Percentiles rank a stretch among this genome's conserved stretches.
phyloP scores from a whole-genome alignment of 2,329 filamentous ascomycete genomes.

The Exophiala calicioides region DNA sequence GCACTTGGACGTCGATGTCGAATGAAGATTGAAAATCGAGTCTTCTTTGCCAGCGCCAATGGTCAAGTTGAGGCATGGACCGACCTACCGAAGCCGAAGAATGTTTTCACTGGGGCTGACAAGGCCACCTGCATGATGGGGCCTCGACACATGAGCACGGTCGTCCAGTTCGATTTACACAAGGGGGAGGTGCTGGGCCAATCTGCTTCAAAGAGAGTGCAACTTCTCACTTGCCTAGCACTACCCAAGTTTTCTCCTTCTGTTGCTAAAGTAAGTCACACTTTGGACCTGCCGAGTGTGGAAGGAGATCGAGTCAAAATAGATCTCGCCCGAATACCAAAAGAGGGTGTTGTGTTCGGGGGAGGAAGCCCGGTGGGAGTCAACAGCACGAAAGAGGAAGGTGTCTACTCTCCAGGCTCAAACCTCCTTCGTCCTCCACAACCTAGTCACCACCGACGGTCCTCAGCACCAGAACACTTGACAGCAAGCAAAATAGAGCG shows the following conservation, averaged over 20 bases:
- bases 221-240: constrained; percentile 13
- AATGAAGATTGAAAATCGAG: constrained; percentile 11
- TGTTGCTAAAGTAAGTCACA: constrained; percentile 1
- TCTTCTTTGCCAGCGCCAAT: constrained; percentile 11
- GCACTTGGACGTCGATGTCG: constrained; percentile 7
- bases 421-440: constrained; percentile 12
- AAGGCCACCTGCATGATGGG: constrained; percentile 13
- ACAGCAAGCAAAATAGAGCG: constrained; percentile 3
- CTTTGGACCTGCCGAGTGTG: neutral
- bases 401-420: constrained; percentile 2
- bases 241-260: neutral
- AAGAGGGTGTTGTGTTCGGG: constrained; percentile 1
- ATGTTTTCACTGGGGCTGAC: constrained; percentile 14
- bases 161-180: constrained; percentile 9
- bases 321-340: neutral
- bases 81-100: constrained; percentile 16
- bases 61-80: constrained; percentile 12
- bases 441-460: constrained; percentile 13
- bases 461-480: constrained; percentile 14
- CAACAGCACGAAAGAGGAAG: constrained; percentile 4
- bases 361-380: constrained; percentile 3
- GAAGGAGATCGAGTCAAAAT: constrained; percentile 7
- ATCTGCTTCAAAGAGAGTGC: constrained; percentile 12
- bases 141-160: constrained; percentile 10
- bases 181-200: constrained; percentile 2